These are phyloP conservation scores for Lachnellula cervina DNA, from an alignment of 2,329 filamentous ascomycete genomes.

Conservation along the genomic window DNA sequence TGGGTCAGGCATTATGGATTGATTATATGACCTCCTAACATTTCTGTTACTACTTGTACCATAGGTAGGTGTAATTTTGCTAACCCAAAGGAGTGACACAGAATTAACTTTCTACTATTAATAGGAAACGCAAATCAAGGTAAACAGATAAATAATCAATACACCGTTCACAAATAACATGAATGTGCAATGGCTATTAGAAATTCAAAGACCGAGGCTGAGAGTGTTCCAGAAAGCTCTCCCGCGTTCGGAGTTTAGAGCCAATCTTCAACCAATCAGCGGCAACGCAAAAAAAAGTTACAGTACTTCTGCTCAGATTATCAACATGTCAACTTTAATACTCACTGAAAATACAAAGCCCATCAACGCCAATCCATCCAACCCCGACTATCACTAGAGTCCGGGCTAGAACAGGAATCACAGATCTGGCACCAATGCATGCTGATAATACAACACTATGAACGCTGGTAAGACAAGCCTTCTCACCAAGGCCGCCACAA, in stretches of 20 bases:
- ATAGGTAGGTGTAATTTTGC: too few species aligned
- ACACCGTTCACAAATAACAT: too few species aligned
- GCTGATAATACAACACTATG: constrained; percentile 20
- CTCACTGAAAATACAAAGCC: not conserved
- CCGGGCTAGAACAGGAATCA: not conserved
- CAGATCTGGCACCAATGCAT: constrained; percentile 17
- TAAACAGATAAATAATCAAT: too few species aligned
- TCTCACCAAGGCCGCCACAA: constrained; percentile 28
- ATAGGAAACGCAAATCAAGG: too few species aligned
- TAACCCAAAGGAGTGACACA: too few species aligned
- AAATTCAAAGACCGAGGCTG: not conserved
- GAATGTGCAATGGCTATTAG: too few species aligned
- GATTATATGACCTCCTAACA: too few species aligned
- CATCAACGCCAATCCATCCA: not conserved
- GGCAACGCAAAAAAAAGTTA: not conserved
- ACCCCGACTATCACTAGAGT: not conserved
- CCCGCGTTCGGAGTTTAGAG: constrained; percentile 4
- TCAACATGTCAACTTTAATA: not conserved
- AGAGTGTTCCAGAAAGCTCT: constrained; percentile 9
- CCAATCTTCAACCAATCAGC: constrained; percentile 6
- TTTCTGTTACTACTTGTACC: too few species aligned
- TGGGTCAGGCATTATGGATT: too few species aligned
- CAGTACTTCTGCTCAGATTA: not conserved
- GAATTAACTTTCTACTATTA: too few species aligned
- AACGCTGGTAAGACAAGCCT: constrained; percentile 29